Conservation (phyloP, 129 eudicot genomes). For the Calendula officinalis region DNA sequence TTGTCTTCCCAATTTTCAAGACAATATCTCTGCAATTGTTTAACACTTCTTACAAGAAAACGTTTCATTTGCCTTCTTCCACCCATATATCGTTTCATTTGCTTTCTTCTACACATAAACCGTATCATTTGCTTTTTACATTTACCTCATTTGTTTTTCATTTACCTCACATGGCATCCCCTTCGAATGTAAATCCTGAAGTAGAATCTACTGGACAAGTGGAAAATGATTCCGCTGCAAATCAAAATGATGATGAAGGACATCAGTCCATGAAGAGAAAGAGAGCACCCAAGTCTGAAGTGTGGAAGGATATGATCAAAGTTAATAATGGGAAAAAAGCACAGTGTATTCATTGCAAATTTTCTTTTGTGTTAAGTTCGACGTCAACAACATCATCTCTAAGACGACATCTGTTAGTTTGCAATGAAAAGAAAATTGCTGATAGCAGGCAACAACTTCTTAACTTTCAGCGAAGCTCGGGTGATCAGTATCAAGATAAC, state of each 20-base stretch:
- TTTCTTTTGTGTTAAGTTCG: not conserved
- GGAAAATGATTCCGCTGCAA: not conserved
- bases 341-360: slow-evolving; percentile 1
- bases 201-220: not conserved
- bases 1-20: too few species aligned
- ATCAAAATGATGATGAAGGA: not conserved
- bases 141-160: too few species aligned
- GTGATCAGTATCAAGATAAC: not conserved
- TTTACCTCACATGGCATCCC: too few species aligned
- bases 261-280: not conserved
- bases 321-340: not conserved
- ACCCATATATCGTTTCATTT: too few species aligned
- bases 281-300: not conserved
- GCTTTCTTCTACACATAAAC: too few species aligned
- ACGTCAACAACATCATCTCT: not conserved
- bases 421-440: not conserved
- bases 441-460: not conserved
- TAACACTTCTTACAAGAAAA: too few species aligned
- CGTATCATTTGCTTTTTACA: too few species aligned
- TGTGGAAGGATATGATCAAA: not conserved
- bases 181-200: too few species aligned
- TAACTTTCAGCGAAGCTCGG: not conserved
- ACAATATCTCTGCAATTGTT: too few species aligned
- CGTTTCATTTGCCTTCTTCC: too few species aligned
- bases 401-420: not conserved